Base-by-base conservation (phyloP, 2,329 filamentous ascomycete genomes). In the Aspergillus transmontanensis region DNA sequence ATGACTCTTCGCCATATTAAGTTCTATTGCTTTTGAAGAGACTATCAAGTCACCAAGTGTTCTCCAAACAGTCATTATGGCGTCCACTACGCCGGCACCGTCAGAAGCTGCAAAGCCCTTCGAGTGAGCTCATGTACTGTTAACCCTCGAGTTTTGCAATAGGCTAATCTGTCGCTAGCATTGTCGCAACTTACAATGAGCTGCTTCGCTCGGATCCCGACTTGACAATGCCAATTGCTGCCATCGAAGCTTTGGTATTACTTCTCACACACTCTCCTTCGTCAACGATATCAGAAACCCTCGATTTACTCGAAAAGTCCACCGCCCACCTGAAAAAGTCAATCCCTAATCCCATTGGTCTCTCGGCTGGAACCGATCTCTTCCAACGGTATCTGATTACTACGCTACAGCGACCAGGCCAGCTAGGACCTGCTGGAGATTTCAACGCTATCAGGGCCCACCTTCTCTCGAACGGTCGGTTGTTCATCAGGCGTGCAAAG, bases 381-480 rank as follows among this genome's bases (percentile, higher is more conserved):
- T 98, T 99, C 83, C 91, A 95, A 77, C 90, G 94, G 76, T 98
- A 96, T 80, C 87, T 99, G 70, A 90, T 97, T 72, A 88, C 89
- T 61, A 93, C 86, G 23, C 78, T 90, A 70, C 85, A 89, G 75
- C 79, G 84, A 65, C 82, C 86, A 19, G 71, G 84, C 30, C 69
- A 82, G 67, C 75, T 83, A 7, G 83, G 83, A 26, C 81, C 84
- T 2, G 79, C 80, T 11, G 84, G 83, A n/a, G 89, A 91, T 74
- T 98, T 98, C 78, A 91, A 94, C 66, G 87, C 90, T 57, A 90
- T 96, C 61, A 86, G 92, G 67, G 88, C 89, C 73, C 93, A 97
- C 80, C 84, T 98, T 32, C 84, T 98, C 58, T 88, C 88, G 66
- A 97, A 97, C 79, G 91, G 92, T 19, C 88, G 91, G 65, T 81